Evolutionary conservation across 2,329 filamentous ascomycete genomes (phyloP).

Genomic region (Proliferodiscus dingleyae): DNA sequence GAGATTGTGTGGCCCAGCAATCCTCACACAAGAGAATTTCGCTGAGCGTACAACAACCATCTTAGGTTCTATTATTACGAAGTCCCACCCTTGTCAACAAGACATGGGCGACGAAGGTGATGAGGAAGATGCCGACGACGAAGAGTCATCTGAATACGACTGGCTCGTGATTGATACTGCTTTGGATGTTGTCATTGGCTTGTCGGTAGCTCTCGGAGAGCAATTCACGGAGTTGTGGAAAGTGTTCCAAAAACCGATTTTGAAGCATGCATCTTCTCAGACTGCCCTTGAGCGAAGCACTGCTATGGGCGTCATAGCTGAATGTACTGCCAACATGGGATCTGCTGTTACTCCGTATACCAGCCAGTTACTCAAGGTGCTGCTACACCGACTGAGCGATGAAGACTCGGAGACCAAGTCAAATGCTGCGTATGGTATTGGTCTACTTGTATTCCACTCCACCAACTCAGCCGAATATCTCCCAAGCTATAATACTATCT

Average conservation of each 20-base stretch:
- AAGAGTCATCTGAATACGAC: conserved; percentile 87
- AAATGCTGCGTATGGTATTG: conserved; percentile 88
- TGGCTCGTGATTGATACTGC: conserved; percentile 96
- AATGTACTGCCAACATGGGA: conserved; percentile 83
- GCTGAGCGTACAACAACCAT: conserved; percentile 73
- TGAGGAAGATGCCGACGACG: conserved; percentile 59
- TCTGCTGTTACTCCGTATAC: conserved; percentile 79
- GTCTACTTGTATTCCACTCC: conserved; percentile 78
- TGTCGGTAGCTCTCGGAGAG: conserved; percentile 74
- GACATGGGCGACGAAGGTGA: conserved; percentile 81
- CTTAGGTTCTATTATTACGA: conserved; percentile 74
- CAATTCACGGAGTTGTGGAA: conserved; percentile 89
- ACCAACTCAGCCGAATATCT: conserved; percentile 66
- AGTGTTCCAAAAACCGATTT: conserved; percentile 86
- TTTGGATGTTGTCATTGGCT: conserved; percentile 81
- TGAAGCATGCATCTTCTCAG: conserved; percentile 81
- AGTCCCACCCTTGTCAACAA: conserved; percentile 88
- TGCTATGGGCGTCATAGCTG: conserved; percentile 85
- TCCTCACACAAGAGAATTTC: conserved; percentile 68
- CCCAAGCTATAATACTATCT: conserved; percentile 70
- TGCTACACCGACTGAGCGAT: conserved; percentile 82
- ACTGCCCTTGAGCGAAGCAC: conserved; percentile 85
- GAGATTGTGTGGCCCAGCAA: conserved; percentile 82
- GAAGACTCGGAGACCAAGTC: conserved; percentile 90
- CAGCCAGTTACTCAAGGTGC: conserved; percentile 66